A percentile compares a stretch with the other conserved stretches of the same genome.
Conservation (phyloP, 2,329 filamentous ascomycete species). For the Arthrobotrys musiformis region DNA sequence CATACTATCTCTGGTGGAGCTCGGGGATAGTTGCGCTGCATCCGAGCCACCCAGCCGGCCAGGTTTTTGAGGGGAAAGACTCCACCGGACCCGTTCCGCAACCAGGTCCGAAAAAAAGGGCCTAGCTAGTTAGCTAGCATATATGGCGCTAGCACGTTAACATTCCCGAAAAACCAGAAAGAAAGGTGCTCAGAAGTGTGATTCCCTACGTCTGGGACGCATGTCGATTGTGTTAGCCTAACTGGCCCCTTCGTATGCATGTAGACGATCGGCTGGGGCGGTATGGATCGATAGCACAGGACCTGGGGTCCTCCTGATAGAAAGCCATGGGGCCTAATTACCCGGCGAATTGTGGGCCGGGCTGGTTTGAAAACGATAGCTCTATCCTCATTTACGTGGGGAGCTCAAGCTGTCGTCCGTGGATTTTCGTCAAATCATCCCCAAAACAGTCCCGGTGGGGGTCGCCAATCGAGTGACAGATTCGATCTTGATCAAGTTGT, state of each 20-base stretch:
- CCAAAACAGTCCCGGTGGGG: neutral
- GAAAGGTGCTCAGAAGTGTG: slow-evolving; percentile 1
- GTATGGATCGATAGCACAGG: neutral
- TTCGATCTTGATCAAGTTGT: neutral
- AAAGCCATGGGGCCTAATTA: neutral
- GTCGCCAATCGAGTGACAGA: neutral
- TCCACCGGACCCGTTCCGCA: slow-evolving; percentile 8
- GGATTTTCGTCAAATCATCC: neutral
- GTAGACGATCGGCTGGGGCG: slow-evolving; percentile 14
- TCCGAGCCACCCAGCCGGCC: slow-evolving; percentile 16
- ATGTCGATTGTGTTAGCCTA: neutral
- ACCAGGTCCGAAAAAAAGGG: neutral
- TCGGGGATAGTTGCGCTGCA: slow-evolving; percentile 21
- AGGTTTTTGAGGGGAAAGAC: neutral
- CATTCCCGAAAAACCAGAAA: neutral
- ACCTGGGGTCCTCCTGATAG: neutral
- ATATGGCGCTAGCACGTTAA: too few relatives aligned
- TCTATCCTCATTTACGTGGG: neutral
- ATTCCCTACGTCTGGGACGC: slow-evolving; percentile 3
- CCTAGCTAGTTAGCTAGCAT: neutral
- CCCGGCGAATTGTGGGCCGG: neutral
- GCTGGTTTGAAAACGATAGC: neutral
- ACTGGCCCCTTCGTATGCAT: neutral
- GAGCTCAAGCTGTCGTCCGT: neutral
- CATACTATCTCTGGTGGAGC: neutral